Base-by-base conservation (phyloP, 1,139 yeast species). In the Yamadazyma atmosphaerica region DNA sequence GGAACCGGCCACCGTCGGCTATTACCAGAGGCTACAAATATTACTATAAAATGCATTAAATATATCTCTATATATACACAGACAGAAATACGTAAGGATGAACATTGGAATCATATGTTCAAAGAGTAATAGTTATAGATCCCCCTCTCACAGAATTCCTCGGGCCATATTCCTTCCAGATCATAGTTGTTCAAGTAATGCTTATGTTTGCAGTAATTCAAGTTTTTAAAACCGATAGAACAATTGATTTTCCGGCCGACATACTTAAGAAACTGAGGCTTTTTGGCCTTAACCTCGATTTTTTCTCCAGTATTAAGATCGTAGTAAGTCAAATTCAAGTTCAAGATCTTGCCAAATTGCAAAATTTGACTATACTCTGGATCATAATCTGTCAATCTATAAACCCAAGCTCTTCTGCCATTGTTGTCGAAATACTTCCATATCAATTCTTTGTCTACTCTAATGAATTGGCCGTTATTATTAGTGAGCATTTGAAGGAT, bases 331-430 rank as follows among this genome's bases (percentile, higher is more conserved):
- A 67, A 63, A 56, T 61, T 72, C 10, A 65, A 50, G 34, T 58
- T 51, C 18, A 47, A 24, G 7, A 50, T 39, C 23, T 35, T 44
- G 12, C 52, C 52, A 26, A 40, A 46, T 33, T 47, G 42, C 15
- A 62, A 33, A 31, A 66, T 57, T 44, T 61, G 60, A 46, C 59
- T 59, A 48, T 60, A 63, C 12, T 63, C 62, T 3, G 67, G 62
- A 41, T 67, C 66, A 2, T 50, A 42, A 13, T 60, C 51, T 12
- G 66, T 73, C 17, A 79, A 63, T 53, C 76, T 78, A 56, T 80
- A 84, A 15, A 86, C 59, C 96, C 96, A 88, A n/a, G 86, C 81
- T 44, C 96, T 71, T 46, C 96, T 72, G 4, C 95, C 95, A 60
- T 69, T 79, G 52, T 67, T 79, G 58, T 63, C 83, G 50, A 61